Evolutionary conservation across 345 rosid species (phyloP).

Genomic region (Schrenkiella parvula): DNA sequence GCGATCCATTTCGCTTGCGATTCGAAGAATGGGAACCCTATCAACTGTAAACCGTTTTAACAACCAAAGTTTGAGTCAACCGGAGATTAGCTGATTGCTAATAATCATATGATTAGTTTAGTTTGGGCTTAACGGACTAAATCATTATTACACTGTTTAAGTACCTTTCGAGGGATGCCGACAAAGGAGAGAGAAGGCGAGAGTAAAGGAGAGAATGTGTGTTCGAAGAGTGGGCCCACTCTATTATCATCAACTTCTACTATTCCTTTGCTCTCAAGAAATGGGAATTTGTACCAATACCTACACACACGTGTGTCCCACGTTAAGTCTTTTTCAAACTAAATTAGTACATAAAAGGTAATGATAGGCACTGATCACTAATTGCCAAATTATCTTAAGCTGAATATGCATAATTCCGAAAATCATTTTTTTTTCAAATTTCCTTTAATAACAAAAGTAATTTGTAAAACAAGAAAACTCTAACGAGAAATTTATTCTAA

Average conservation of each 20-base stretch:
- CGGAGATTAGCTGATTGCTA: background rate
- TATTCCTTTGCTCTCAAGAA: slow-evolving; percentile 91
- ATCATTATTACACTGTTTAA: no score
- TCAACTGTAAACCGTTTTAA: slow-evolving; percentile 66
- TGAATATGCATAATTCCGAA: no score
- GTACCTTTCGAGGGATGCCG: slow-evolving; percentile 91
- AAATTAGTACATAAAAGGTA: no score
- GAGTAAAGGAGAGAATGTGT: slow-evolving; percentile 87
- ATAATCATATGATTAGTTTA: background rate
- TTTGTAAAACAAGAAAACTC: background rate
- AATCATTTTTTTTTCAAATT: background rate
- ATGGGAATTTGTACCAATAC: slow-evolving; percentile 81
- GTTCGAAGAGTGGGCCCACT: slow-evolving; percentile 90
- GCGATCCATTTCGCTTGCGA: slow-evolving; percentile 91
- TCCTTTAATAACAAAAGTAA: background rate
- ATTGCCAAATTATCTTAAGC: no score
- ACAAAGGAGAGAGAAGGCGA: slow-evolving; percentile 84
- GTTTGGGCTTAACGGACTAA: background rate
- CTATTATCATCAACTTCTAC: slow-evolving; percentile 72
- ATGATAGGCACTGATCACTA: no score
- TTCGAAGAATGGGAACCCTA: slow-evolving; percentile 90
- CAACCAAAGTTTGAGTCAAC: no score
- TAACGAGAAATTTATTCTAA: background rate
- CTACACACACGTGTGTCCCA: slow-evolving; percentile 30
- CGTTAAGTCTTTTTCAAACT: no score